Conservation (phyloP, 176 grass and related monocot species). For the Stipa capillata region DNA sequence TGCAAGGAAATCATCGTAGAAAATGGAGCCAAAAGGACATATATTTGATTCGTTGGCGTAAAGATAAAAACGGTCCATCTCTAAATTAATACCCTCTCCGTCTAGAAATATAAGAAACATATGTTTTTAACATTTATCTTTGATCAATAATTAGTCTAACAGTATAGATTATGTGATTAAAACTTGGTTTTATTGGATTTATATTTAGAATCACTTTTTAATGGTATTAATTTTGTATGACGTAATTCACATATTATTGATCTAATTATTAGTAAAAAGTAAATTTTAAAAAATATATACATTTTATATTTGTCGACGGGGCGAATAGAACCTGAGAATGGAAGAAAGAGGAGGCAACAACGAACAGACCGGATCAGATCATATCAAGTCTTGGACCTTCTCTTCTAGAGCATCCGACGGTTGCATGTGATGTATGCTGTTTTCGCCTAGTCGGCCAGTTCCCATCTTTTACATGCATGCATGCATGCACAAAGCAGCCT, state of each 20-base stretch:
- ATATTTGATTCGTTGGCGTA: conserved; percentile 10
- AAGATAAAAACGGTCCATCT: not conserved
- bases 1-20: not conserved
- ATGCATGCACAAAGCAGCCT: not conserved
- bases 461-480: not conserved
- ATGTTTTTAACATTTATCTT: too few relatives aligned
- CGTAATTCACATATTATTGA: too few relatives aligned
- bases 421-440: not conserved
- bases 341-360: not conserved
- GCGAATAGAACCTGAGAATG: not conserved
- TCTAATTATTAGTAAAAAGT: too few relatives aligned
- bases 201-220: too few relatives aligned
- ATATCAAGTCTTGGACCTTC: not conserved
- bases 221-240: too few relatives aligned
- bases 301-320: too few relatives aligned
- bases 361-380: not conserved
- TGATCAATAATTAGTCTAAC: too few relatives aligned
- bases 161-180: too few relatives aligned
- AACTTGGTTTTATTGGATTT: too few relatives aligned
- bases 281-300: too few relatives aligned
- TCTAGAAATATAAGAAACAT: too few relatives aligned
- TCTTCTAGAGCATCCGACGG: not conserved
- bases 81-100: too few relatives aligned
- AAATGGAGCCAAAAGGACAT: not conserved
- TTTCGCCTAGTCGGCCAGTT: not conserved